Evolutionary conservation across 2,329 filamentous ascomycete genomes (phyloP).

Genomic region (Penicillium corylophilum): DNA sequence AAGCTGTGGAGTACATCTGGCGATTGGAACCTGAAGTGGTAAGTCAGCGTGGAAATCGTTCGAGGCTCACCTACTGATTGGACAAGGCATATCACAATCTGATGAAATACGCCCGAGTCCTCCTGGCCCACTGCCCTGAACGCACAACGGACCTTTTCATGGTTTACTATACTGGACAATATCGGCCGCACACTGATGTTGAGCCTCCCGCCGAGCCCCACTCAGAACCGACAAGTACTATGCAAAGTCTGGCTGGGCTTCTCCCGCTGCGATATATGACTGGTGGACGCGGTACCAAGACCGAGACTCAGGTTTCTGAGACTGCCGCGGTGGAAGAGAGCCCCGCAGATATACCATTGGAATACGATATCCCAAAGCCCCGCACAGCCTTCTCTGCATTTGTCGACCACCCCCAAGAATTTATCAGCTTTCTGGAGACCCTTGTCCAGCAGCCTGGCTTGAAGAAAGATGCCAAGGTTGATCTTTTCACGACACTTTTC

Average conservation of each 20-base stretch:
- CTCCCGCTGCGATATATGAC: conserved; percentile 86
- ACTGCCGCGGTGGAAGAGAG: conserved; percentile 24
- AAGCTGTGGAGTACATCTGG: conserved; percentile 90
- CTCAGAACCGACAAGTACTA: conserved; percentile 63
- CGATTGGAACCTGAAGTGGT: conserved; percentile 75
- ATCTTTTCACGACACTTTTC: conserved; percentile 91
- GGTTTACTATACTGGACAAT: conserved; percentile 88
- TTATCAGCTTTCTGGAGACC: conserved; percentile 88
- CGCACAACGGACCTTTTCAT: conserved; percentile 86
- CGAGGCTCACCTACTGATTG: conserved; percentile 30
- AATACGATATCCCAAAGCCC: conserved; percentile 78
- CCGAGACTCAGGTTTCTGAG: conserved; percentile 28
- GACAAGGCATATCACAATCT: conserved; percentile 76
- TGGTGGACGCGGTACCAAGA: conserved; percentile 50
- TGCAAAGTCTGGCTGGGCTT: conserved; percentile 81
- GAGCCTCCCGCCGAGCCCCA: conserved; percentile 50
- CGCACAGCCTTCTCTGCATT: conserved; percentile 93
- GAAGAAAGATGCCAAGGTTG: conserved; percentile 72
- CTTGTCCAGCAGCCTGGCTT: conserved; percentile 71
- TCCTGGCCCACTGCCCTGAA: conserved; percentile 81
- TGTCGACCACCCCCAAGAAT: conserved; percentile 88
- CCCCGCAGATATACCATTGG: conserved; percentile 43
- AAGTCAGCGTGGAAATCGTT: conserved; percentile 33
- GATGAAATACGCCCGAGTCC: conserved; percentile 90
- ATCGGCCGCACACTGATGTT: conserved; percentile 67